A percentile compares a stretch with the other conserved stretches of the same genome.
These are phyloP conservation scores for carrot (Daucus carota) DNA, from an alignment of 129 eudicot species.

Conservation along the genomic window DH1_v3.0 NC_030382.2:45228001-45228500, in stretches of 20 bases:
- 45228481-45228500: conserved; percentile 77
- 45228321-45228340: conserved; percentile 36
- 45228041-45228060: background rate
- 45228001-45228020: background rate
- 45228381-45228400: conserved; percentile 64
- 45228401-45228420: conserved; percentile 69
- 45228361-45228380: conserved; percentile 71
- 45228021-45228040: background rate
- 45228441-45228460: conserved; percentile 64
- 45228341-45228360: conserved; percentile 64
- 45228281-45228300: conserved; percentile 42
- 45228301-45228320: conserved; percentile 73
- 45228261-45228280: conserved; percentile 38
- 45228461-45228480: conserved; percentile 90
- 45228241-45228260: conserved; percentile 81
- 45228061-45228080: background rate
- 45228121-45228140: conserved; percentile 70
- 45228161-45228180: conserved; percentile 34
- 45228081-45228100: background rate
- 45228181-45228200: conserved; percentile 22
- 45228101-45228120: conserved; percentile 25
- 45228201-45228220: conserved; percentile 57
- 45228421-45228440: conserved; percentile 82
- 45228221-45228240: conserved; percentile 73
- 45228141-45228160: conserved; percentile 77